Evolutionary conservation across 768 basidiomycete species (phyloP), one percentile per base, ranked within the genome.

Genomic region (Amylocystis lapponica): DNA sequence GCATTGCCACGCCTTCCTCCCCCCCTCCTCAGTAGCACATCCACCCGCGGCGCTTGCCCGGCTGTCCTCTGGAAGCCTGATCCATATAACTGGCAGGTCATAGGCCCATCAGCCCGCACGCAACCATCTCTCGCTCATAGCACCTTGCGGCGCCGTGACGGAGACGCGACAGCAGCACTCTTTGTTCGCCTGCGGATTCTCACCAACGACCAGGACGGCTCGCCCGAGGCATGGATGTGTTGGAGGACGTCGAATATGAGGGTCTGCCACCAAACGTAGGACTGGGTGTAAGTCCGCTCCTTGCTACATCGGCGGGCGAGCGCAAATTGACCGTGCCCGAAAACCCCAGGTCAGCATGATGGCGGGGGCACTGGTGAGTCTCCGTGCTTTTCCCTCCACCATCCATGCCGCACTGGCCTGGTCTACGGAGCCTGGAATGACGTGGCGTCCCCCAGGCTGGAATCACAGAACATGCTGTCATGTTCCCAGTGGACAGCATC

Each of bases 401-500:
- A 35, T n/a, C n/a, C n/a, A n/a, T n/a, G n/a, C n/a, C n/a, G n/a
- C n/a, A n/a, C n/a, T n/a, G n/a, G n/a, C n/a, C n/a, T n/a, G 27
- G 16, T 9, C 30, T n/a, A 17, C 17, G 33, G 16, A 22, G 36
- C n/a, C n/a, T n/a, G 29, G 27, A 39, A 21, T 41, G 23, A 27
- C 16, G 36, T 35, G 16, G 33, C 21, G 41, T 41, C 44, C 42
- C 46, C 20, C 61, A 95, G 93, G 96, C 96, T 55, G 96, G 96
- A 48, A 98, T 99, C 55, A 93, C 94, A 41, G 96, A 99, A 64
- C 96, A 99, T 68, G 88, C 93, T 23, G 92, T 96, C 61, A 98
- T 99, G 86, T 99, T 89, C 62, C 96, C 96, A 5, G 71, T 98
- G 50, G 96, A 99, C 69, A 95, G 91, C 58, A 97, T 99, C 62